Evolutionary conservation across 345 rosid genomes (phyloP).

Genomic region (Cardamine chenopodiifolia): DNA sequence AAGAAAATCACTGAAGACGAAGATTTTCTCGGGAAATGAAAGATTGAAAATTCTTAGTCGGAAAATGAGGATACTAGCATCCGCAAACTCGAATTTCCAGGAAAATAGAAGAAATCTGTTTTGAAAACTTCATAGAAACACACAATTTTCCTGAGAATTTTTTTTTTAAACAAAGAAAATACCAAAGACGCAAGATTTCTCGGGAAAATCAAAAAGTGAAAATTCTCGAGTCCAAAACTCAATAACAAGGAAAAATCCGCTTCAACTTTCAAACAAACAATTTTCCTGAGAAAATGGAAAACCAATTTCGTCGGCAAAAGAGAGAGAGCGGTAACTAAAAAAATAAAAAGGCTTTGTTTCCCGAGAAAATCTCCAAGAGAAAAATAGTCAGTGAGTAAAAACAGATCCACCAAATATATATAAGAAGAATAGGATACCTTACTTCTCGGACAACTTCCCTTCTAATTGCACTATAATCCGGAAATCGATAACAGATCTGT

Average conservation of each 20-base stretch:
- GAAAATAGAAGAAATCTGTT: not conserved
- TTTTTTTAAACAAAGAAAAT: not conserved
- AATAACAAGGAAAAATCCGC: not conserved
- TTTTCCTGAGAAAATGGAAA: not conserved
- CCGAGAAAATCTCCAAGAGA: not conserved
- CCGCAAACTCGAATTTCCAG: not conserved
- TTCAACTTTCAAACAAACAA: not conserved
- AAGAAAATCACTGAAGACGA: not conserved
- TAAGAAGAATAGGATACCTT: conserved; percentile 34
- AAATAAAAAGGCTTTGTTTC: too few species aligned
- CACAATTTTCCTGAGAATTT: not conserved
- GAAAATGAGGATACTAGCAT: not conserved
- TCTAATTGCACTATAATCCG: conserved; percentile 16
- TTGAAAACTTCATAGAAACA: too few species aligned
- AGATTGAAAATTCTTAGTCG: too few species aligned
- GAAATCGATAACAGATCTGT: conserved; percentile 21
- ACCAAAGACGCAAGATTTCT: too few species aligned
- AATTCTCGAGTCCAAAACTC: not conserved
- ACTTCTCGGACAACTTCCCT: conserved; percentile 26
- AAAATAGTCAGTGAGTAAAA: conserved; percentile 12
- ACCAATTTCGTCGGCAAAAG: conserved; percentile 5
- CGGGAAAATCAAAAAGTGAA: not conserved
- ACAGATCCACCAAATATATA: conserved; percentile 6
- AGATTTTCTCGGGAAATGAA: not conserved
- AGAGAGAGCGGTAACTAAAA: too few species aligned